These are phyloP conservation scores for Phoma sp. DNA, from an alignment of 2,329 filamentous ascomycete genomes.

Conservation along the genomic window DNA sequence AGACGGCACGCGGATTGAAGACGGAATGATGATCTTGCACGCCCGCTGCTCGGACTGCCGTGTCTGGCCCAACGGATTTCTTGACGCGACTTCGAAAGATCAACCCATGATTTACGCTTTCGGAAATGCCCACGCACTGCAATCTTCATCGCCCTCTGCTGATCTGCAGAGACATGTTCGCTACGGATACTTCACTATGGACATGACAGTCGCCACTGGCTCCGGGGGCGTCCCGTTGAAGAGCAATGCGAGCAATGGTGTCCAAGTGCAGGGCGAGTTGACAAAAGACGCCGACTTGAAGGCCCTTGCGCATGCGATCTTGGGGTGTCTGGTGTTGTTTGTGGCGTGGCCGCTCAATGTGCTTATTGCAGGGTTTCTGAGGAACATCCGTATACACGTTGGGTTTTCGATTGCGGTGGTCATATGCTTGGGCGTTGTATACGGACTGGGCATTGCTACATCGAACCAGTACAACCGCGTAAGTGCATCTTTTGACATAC, in stretches of 20 bases:
- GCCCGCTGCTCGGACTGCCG: conserved; percentile 51
- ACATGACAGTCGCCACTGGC: conserved; percentile 49
- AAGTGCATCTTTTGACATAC: conserved; percentile 17
- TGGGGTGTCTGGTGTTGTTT: conserved; percentile 44
- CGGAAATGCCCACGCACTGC: conserved; percentile 38
- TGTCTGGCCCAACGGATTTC: conserved; percentile 43
- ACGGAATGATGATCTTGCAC: conserved; percentile 47
- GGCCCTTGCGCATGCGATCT: conserved; percentile 39
- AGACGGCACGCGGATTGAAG: conserved; percentile 38
- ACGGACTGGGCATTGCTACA: conserved; percentile 52
- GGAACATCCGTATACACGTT: conserved; percentile 52
- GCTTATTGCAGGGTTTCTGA: conserved; percentile 48
- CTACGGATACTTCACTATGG: conserved; percentile 52
- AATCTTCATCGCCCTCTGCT: conserved; percentile 41
- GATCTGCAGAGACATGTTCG: conserved; percentile 46
- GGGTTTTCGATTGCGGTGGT: conserved; percentile 48
- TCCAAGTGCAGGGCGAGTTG: conserved; percentile 30
- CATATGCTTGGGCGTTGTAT: conserved; percentile 47
- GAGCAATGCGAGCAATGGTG: conserved; percentile 26
- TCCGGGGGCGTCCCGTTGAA: conserved; percentile 43
- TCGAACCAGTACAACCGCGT: conserved; percentile 50
- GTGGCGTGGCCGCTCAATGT: conserved; percentile 42
- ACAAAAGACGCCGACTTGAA: conserved; percentile 36
- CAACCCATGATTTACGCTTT: conserved; percentile 54
- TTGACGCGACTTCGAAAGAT: conserved; percentile 39